These are phyloP conservation scores for Xylariaceae sp. DNA, from an alignment of 2,329 filamentous ascomycete species.

Conservation along the genomic window DNA sequence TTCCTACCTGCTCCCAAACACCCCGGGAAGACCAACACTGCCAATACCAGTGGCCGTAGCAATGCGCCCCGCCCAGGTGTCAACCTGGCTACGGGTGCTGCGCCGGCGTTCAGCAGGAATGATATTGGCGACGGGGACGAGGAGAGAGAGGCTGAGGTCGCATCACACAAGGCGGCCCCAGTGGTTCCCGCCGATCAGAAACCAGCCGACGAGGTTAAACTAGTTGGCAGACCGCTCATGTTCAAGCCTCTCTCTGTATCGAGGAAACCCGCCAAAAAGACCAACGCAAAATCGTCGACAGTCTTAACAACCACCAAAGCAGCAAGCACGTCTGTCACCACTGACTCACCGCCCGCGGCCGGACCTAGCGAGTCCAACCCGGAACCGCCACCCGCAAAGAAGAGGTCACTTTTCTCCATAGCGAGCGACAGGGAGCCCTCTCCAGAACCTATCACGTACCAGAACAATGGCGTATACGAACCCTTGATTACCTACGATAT, in stretches of 20 bases:
- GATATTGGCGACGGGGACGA: constrained; percentile 27
- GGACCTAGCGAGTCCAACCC: constrained; percentile 11
- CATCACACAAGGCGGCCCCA: constrained; percentile 33
- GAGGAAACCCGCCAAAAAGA: constrained; percentile 69
- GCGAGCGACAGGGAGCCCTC: constrained; percentile 42
- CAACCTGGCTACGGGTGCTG: constrained; percentile 76
- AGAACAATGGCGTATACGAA: constrained; percentile 41
- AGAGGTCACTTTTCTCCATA: constrained; percentile 68
- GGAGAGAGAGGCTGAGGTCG: constrained; percentile 16
- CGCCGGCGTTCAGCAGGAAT: constrained; percentile 74
- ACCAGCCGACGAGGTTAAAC: constrained; percentile 60
- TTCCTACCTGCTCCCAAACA: constrained; percentile 82
- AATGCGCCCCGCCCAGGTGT: constrained; percentile 53
- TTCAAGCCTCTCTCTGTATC: constrained; percentile 87
- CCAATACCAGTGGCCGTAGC: constrained; percentile 26
- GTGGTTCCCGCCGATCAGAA: constrained; percentile 54
- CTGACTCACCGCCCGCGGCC: constrained; percentile 15
- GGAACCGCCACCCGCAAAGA: constrained; percentile 44
- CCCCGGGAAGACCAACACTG: constrained; percentile 34
- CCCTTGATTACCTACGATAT: constrained; percentile 43
- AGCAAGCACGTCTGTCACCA: constrained; percentile 4
- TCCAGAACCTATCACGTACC: constrained; percentile 18
- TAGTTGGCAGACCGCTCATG: constrained; percentile 76
- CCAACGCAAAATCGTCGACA: constrained; percentile 35
- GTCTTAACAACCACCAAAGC: neutral